Percentiles rank a stretch among this genome's conserved stretches.
Evolutionary conservation across 148 eudicot genomes (phyloP).

Genomic region (Tetragonia tetragonoides): DNA sequence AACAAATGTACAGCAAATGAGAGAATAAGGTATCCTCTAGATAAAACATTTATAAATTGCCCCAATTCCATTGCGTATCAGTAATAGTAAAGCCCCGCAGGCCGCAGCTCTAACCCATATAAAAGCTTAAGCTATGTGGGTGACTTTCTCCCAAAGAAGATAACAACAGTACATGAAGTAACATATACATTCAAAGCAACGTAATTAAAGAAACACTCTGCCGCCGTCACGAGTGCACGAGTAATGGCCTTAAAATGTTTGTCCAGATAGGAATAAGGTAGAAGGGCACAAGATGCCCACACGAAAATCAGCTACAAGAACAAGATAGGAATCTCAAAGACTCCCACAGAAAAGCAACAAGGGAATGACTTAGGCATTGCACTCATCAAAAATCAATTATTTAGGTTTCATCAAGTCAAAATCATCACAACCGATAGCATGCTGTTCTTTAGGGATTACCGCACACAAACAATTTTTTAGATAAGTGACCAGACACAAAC

Average conservation of each 20-base stretch:
- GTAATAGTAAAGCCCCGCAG: no score
- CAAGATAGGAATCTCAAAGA: not conserved
- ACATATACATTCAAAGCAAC: not conserved
- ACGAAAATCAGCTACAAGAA: not conserved
- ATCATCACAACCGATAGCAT: not conserved
- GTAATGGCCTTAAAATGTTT: not conserved
- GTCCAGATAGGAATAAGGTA: not conserved
- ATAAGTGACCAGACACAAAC: not conserved
- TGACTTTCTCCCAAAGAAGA: no score
- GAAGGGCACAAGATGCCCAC: not conserved
- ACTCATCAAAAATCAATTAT: not conserved
- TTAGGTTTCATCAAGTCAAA: not conserved
- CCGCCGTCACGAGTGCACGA: not conserved
- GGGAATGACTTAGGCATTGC: not conserved
- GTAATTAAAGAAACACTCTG: not conserved
- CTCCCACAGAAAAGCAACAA: not conserved
- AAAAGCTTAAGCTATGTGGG: no score
- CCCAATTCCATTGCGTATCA: no score
- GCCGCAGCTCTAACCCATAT: no score
- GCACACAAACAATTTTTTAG: not conserved
- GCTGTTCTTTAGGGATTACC: not conserved
- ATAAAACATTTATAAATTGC: no score
- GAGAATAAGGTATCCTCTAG: no score
- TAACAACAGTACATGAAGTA: slow-evolving; percentile 1
- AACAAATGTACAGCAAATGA: no score